phyloP scores from a whole-genome alignment of 495 filamentous ascomycete species.

The Neurospora sp. region DNA sequence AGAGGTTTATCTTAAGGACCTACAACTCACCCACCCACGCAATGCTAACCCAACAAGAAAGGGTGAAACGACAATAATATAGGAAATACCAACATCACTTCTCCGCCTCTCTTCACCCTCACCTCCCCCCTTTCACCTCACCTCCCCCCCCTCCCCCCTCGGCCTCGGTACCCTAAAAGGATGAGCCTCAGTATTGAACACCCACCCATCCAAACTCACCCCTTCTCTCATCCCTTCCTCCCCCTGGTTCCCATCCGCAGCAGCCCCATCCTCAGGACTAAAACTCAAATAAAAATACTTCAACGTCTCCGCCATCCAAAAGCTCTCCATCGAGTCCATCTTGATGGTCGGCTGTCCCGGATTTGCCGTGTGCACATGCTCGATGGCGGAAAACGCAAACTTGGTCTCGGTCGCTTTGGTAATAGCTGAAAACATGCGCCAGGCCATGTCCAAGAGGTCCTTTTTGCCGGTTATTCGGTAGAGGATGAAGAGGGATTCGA shows the following conservation, averaged over 20 bases:
- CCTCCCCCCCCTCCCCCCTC: background rate
- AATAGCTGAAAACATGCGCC: constrained; percentile 66
- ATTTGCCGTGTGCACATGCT: constrained; percentile 30
- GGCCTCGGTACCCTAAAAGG: constrained; percentile 39
- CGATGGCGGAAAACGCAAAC: constrained; percentile 48
- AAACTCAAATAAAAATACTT: constrained; percentile 72
- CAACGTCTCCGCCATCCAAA: constrained; percentile 42
- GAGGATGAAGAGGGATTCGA: constrained; percentile 66
- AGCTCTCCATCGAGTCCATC: constrained; percentile 43
- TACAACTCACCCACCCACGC: background rate
- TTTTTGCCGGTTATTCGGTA: constrained; percentile 65
- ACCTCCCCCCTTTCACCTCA: too few relatives aligned
- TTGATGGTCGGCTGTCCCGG: constrained; percentile 14
- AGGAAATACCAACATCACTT: background rate
- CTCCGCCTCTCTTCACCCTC: background rate
- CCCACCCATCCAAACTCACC: constrained; percentile 64
- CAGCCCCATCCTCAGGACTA: constrained; percentile 46
- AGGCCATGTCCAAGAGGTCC: constrained; percentile 57
- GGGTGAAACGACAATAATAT: background rate
- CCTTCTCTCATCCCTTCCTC: background rate
- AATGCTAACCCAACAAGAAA: background rate
- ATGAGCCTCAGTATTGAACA: constrained; percentile 88
- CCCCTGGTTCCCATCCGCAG: constrained; percentile 7
- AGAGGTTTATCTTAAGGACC: background rate
- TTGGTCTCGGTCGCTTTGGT: constrained; percentile 49